Conservation (phyloP, 2,329 filamentous ascomycete species). For the Colletotrichum costaricense region DNA sequence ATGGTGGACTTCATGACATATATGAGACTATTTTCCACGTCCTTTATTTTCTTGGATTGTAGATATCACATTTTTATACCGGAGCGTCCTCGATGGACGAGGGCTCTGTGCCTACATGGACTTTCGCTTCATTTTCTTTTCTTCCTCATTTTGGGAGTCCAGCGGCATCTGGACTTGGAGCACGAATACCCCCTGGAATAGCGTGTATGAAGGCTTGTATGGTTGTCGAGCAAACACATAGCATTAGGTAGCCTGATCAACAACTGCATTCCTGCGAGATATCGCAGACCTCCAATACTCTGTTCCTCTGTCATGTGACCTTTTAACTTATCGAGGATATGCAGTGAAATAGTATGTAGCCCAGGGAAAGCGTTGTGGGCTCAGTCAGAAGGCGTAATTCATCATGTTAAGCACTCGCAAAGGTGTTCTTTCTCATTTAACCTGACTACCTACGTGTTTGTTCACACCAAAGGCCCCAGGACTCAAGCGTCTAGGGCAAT, state of each 20-base stretch:
- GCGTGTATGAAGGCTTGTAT: conserved; percentile 34
- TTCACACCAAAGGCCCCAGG: neutral
- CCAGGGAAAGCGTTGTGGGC: too few relatives aligned
- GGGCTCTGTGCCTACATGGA: conserved; percentile 19
- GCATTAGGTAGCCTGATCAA: conserved; percentile 36
- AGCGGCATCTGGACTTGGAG: conserved; percentile 29
- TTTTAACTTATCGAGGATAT: neutral
- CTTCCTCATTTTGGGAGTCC: conserved; percentile 13
- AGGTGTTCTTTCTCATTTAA: too few relatives aligned
- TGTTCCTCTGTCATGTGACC: neutral
- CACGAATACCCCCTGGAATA: conserved; percentile 36
- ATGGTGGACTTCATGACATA: conserved; percentile 39
- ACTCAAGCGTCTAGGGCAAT: neutral
- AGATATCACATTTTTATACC: conserved; percentile 26
- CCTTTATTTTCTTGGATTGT: conserved; percentile 32
- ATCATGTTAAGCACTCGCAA: too few relatives aligned
- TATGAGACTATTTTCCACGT: conserved; percentile 36
- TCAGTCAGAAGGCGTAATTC: too few relatives aligned
- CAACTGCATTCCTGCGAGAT: conserved; percentile 36
- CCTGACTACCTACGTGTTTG: neutral
- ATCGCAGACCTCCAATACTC: conserved; percentile 30
- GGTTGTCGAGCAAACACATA: conserved; percentile 35
- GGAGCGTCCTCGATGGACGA: conserved; percentile 10
- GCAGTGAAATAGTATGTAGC: too few relatives aligned
- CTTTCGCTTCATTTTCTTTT: conserved; percentile 25